Base-by-base conservation (phyloP, 1,284 basidiomycete genomes). In the Melampsora larici-populina region DNA sequence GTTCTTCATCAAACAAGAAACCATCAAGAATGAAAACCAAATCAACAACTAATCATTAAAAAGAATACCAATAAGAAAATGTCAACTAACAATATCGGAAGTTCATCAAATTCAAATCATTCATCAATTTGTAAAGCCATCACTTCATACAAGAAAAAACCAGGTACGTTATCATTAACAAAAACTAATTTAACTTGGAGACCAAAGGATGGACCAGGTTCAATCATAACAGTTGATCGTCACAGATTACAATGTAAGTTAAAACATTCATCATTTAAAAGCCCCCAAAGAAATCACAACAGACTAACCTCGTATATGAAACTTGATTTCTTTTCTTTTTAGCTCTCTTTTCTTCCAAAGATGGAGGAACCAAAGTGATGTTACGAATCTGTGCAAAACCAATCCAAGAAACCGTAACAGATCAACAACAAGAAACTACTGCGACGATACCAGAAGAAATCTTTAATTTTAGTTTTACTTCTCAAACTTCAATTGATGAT, bases 321-420 rank as follows among this genome's bases (percentile, higher is more conserved):
- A 64, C 46, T 60, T 18, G 2, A 43, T 48, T 18, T 71, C 29
- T 29, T 64, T 73, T 33, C 26, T 64, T 58, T 18, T 69, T 81
- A 92, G 91, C 89, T 18, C 86, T 93, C 48, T 92, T 92, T 83
- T 91, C 90, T 80, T 92, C 90, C 83, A 93, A 92, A 82, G 89
- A 90, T 80, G 90, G 90, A 77, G 88, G 90, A 2, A 84, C 90
- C 0, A 89, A 91, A 82, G 90, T 91, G 80, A 87, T 89, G 77
- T 86, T 93, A 69, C 92, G 92, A 82, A 76, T 75, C 64, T 64
- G 85, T 92, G 40, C 89, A 71, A 62, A 68, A 79, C 73, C 46
- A n/a, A 18, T 74, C 73, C n/a, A n/a, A n/a, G n/a, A n/a, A n/a
- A 8, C 64, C 48, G 51, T 43, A 0, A 18, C 43, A 18, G 43